These are phyloP conservation scores for Gardenia jasminoides DNA, from an alignment of 257 asterid species.

Conservation along the genomic window DNA sequence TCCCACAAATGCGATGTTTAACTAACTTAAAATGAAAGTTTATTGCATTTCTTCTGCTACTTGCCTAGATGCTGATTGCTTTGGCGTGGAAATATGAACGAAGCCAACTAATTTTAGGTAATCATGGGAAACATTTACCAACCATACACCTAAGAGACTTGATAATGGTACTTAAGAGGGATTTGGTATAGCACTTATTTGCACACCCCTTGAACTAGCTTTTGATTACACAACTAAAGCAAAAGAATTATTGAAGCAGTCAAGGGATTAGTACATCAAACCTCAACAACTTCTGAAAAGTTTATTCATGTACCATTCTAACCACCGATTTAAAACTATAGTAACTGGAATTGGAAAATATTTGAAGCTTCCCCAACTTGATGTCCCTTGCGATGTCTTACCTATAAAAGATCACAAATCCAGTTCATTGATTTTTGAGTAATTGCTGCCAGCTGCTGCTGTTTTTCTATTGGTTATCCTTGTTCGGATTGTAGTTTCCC, in stretches of 20 bases:
- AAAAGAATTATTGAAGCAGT: constrained; percentile 40
- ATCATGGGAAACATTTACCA: constrained; percentile 10
- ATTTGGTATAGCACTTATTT: constrained; percentile 36
- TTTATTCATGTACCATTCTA: neutral
- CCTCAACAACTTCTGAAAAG: constrained; percentile 3
- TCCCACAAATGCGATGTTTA: neutral
- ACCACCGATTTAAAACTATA: neutral
- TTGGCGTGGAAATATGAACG: neutral
- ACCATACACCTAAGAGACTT: constrained; percentile 23
- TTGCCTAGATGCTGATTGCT: neutral
- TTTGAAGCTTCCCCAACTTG: neutral
- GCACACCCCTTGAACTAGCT: neutral
- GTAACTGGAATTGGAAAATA: neutral
- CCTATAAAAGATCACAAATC: neutral
- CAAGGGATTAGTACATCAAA: constrained; percentile 15
- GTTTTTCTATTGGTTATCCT: neutral
- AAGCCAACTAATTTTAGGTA: neutral
- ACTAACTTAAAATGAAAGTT: neutral
- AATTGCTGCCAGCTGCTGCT: neutral
- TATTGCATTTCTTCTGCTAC: neutral
- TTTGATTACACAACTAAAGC: constrained; percentile 22
- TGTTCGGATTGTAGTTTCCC: no score
- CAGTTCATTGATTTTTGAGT: neutral
- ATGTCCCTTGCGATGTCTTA: neutral
- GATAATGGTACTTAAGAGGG: constrained; percentile 20